Evolutionary conservation across 1,284 basidiomycete genomes (phyloP), one percentile per base, ranked within the genome.

Genomic region (Naganishia sp.): DNA sequence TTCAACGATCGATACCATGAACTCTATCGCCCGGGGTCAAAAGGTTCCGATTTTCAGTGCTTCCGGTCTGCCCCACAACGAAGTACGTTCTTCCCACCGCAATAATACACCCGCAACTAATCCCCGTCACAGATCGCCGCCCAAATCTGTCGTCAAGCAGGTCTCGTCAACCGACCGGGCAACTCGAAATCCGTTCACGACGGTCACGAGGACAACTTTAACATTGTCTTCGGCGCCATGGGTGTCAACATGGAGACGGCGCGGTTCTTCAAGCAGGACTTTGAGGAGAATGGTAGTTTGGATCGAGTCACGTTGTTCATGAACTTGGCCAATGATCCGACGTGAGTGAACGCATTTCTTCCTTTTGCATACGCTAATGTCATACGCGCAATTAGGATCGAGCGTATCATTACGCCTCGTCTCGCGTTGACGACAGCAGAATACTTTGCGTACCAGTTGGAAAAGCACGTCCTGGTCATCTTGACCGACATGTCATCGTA

Each of bases 211-310:
- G 96, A 99, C 83, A 99, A 99, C 82, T 99, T 99, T 85, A 95
- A 92, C 62, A 95, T 99, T 75, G 96, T 99, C 63, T 99, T 99
- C 78, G 96, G 94, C 63, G 96, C 96, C 50, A 99, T 99, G 96
- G 96, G 96, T 87, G 96, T 96, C 74, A 99, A 99, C 84, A 96
- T 98, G 94, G 96, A 99, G 82, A 99, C 96, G 9, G 96, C 96
- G 39, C 88, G 96, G 63, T 99, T 98, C 86, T 99, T 99, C 89
- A 95, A 96, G 82, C 92, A 97, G 79, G 96, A 99, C 83, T 99
- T 99, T 79, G 94, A 99, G 81, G 95, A 97, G 79, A 98, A 97
- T 77, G 96, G 96, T 58, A 92, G 90, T 84, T 86, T 99, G 71
- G 94, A 98, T 82, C 90, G 96, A 76, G 94, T 97, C 63, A 99